Conservation (phyloP, 2,329 filamentous ascomycete genomes). For the Chalaropsis ovoidea region DNA sequence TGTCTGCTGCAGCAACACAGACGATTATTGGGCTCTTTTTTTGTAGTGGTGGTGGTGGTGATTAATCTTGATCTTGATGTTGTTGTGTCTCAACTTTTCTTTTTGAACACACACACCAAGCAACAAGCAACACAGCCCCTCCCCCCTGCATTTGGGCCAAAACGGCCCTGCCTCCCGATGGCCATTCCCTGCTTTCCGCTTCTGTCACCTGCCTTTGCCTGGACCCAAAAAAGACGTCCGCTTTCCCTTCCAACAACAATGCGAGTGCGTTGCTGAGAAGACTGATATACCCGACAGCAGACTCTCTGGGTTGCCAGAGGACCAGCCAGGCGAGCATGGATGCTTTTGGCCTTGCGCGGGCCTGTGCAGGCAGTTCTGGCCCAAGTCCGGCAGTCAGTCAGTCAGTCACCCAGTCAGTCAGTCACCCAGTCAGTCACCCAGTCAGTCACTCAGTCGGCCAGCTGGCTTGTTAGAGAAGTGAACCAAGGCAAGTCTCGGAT, state of each 20-base stretch:
- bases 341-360: conserved; percentile 6
- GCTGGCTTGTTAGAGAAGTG: background rate
- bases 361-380: background rate
- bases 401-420: background rate
- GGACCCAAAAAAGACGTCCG: background rate
- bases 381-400: conserved; percentile 9
- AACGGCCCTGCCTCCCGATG: conserved; percentile 3
- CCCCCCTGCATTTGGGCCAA: conserved; percentile 8
- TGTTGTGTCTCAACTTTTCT: background rate
- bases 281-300: no score
- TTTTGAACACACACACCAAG: background rate
- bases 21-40: background rate
- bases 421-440: background rate
- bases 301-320: no score
- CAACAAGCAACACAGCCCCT: conserved; percentile 2
- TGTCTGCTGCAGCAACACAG: background rate
- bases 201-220: conserved; percentile 15
- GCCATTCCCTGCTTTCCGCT: conserved; percentile 14
- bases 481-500: background rate
- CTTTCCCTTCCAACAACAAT: background rate
- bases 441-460: background rate
- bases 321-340: background rate
- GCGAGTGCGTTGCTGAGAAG: no score
- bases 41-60: background rate
- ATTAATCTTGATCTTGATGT: background rate